Evolutionary conservation across 2,329 filamentous ascomycete genomes (phyloP).

Genomic region (Botrytis fragariae): DNA sequence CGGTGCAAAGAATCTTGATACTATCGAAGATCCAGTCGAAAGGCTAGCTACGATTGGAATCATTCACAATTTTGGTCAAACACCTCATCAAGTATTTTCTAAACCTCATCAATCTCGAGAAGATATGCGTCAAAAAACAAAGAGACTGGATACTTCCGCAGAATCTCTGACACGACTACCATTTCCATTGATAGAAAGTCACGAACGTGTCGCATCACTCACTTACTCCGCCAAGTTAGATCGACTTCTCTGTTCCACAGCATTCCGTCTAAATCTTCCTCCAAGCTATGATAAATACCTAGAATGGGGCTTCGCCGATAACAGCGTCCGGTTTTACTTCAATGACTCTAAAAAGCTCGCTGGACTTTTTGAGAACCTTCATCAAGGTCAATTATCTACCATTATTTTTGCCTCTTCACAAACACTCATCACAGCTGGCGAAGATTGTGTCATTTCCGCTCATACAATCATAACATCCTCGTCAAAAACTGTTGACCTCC

Average conservation of each 20-base stretch:
- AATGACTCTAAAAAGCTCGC: constrained; percentile 79
- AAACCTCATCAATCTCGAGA: constrained; percentile 78
- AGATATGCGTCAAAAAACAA: constrained; percentile 59
- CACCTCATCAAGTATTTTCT: constrained; percentile 89
- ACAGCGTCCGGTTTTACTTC: constrained; percentile 86
- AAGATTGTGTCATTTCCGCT: constrained; percentile 86
- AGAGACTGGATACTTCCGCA: constrained; percentile 73
- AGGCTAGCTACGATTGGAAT: constrained; percentile 87
- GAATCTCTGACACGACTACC: constrained; percentile 75
- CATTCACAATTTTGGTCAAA: constrained; percentile 98
- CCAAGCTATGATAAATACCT: constrained; percentile 86
- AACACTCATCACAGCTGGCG: constrained; percentile 86
- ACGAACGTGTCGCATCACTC: constrained; percentile 77
- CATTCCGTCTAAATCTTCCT: constrained; percentile 83
- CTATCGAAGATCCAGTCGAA: constrained; percentile 84
- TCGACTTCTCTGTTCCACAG: constrained; percentile 76
- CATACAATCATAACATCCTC: constrained; percentile 67
- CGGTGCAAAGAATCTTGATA: constrained; percentile 87
- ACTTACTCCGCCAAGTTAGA: constrained; percentile 78
- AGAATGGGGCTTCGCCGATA: constrained; percentile 95
- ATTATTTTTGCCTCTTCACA: constrained; percentile 84
- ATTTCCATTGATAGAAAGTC: constrained; percentile 67
- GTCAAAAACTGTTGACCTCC: constrained; percentile 72
- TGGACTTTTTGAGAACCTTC: constrained; percentile 89
- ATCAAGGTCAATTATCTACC: constrained; percentile 83